A percentile compares a stretch with the other conserved stretches of the same genome.
Evolutionary conservation across 2,329 filamentous ascomycete genomes (phyloP).

Genomic region (Alternaria viburni): DNA sequence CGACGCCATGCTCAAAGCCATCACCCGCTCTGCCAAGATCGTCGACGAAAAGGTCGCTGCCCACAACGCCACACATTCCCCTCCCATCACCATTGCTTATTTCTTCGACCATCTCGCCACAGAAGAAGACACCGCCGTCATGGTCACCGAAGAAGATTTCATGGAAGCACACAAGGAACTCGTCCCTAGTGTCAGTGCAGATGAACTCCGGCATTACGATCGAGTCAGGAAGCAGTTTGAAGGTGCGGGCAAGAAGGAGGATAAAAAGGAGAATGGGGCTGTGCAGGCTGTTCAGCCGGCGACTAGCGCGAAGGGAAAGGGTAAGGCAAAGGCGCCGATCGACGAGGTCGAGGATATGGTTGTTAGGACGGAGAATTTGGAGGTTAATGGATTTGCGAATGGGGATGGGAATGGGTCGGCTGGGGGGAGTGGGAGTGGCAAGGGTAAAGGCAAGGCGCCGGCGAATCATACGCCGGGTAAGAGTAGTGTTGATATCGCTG

Average conservation of each 20-base stretch:
- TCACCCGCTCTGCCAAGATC: conserved; percentile 83
- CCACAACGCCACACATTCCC: conserved; percentile 61
- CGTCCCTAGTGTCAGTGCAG: conserved; percentile 90
- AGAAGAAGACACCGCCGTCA: conserved; percentile 81
- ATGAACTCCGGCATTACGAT: conserved; percentile 92
- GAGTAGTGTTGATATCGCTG: conserved; percentile 43
- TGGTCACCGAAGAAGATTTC: conserved; percentile 91
- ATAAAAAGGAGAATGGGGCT: conserved; percentile 50
- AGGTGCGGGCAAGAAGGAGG: conserved; percentile 58
- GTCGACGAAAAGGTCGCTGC: conserved; percentile 83
- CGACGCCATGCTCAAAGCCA: conserved; percentile 98
- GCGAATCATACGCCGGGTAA: conserved; percentile 40
- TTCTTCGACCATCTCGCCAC: conserved; percentile 94
- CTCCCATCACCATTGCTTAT: conserved; percentile 79
- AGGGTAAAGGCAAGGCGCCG: conserved; percentile 46
- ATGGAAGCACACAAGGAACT: conserved; percentile 79
- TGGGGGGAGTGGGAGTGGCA: conserved; percentile 20
- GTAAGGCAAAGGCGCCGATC: conserved; percentile 27
- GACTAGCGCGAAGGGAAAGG: conserved; percentile 32
- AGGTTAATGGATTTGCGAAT: conserved; percentile 33
- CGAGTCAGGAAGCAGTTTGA: conserved; percentile 84
- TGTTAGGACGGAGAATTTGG: conserved; percentile 49
- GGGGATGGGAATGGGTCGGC: not conserved
- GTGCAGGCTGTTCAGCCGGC: not conserved
- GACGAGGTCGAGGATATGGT: conserved; percentile 51